phyloP scores from a whole-genome alignment of 2,329 filamentous ascomycete species.

The Aspergillus glaucus region DNA sequence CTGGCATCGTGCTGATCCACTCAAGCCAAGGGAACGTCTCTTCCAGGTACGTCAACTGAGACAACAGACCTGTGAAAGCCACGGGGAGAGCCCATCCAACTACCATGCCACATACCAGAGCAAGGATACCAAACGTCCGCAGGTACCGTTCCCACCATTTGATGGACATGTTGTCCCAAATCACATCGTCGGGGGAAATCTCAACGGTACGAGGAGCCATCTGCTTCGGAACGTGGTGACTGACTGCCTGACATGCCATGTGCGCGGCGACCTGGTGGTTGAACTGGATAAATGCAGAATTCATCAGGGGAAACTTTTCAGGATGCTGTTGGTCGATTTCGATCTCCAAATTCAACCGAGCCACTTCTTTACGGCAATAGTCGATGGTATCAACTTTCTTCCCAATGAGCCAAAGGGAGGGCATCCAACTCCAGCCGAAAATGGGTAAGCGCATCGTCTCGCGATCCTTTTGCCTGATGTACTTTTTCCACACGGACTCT shows the following conservation, averaged over 20 bases:
- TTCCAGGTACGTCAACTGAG: constrained; percentile 68
- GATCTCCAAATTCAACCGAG: constrained; percentile 83
- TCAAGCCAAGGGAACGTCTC: constrained; percentile 59
- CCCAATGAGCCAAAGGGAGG: constrained; percentile 68
- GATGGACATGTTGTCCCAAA: constrained; percentile 97
- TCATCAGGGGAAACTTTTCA: constrained; percentile 85
- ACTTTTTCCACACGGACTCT: constrained; percentile 72
- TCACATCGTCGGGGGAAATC: constrained; percentile 83
- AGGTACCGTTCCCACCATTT: constrained; percentile 88
- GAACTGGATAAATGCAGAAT: constrained; percentile 96
- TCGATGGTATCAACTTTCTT: constrained; percentile 95
- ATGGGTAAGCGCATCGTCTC: constrained; percentile 74
- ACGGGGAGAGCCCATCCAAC: constrained; percentile 88
- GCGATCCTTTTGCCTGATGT: constrained; percentile 72
- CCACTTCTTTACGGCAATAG: constrained; percentile 78
- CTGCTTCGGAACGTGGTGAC: constrained; percentile 83
- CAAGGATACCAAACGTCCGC: constrained; percentile 60
- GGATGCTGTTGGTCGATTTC: constrained; percentile 80
- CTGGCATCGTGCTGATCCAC: constrained; percentile 61
- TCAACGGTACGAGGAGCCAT: constrained; percentile 94
- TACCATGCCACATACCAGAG: constrained; percentile 65
- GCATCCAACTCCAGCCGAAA: constrained; percentile 62
- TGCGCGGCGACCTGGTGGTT: constrained; percentile 96
- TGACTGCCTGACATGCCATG: constrained; percentile 92
- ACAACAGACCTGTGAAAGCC: constrained; percentile 75